phyloP scores from a whole-genome alignment of 352 stramenopile species.

The Peronospora belbahrii region DNA sequence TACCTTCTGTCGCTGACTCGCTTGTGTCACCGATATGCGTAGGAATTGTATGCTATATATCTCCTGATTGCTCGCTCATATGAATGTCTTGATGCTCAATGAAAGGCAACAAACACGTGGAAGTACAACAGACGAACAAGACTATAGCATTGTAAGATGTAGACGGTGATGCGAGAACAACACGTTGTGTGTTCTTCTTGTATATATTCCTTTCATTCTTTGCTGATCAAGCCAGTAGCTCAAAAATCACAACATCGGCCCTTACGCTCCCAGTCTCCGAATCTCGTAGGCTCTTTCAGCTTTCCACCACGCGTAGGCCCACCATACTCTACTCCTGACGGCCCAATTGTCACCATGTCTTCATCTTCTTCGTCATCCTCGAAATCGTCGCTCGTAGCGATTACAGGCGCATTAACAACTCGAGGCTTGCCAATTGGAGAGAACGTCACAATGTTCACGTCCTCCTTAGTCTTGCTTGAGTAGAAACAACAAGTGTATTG shows the following conservation, averaged over 20 bases:
- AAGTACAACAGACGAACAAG: no score
- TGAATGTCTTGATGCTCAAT: no score
- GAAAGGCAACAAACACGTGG: no score
- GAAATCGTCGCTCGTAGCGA: slow-evolving; percentile 3
- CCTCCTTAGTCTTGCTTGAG: slow-evolving; percentile 17
- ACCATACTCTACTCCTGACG: slow-evolving; percentile 88
- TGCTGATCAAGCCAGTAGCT: not conserved
- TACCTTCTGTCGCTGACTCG: no score
- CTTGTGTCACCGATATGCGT: no score
- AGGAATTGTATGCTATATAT: no score
- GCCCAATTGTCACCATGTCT: slow-evolving; percentile 90
- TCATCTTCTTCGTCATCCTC: slow-evolving; percentile 73
- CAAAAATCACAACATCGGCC: slow-evolving; percentile 95
- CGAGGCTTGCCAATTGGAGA: slow-evolving; percentile 15
- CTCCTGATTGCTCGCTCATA: no score
- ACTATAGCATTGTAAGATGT: no score
- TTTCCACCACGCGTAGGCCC: slow-evolving; percentile 89
- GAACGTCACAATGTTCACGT: slow-evolving; percentile 36
- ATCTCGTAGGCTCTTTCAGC: slow-evolving; percentile 93
- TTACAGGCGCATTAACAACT: slow-evolving; percentile 17
- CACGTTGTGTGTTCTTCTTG: no score
- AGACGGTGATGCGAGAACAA: no score
- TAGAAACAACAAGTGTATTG: slow-evolving; percentile 19
- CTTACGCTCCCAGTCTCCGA: slow-evolving; percentile 97
- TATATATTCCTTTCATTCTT: not conserved